phyloP scores from a whole-genome alignment of 495 filamentous ascomycete species.

The Lichenothelia convexa region DNA sequence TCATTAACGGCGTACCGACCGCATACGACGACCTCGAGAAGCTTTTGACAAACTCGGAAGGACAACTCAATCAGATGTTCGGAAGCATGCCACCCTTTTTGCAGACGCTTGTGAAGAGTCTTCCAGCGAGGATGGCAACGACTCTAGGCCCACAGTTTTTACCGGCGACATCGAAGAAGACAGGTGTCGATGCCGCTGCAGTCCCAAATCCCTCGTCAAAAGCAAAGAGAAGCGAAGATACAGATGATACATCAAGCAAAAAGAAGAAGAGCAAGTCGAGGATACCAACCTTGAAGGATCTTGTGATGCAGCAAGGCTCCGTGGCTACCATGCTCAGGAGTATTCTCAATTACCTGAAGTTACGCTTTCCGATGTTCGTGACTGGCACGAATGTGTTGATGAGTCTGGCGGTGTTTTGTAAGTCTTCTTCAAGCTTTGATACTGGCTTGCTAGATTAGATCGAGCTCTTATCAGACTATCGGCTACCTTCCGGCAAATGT shows the following conservation, averaged over 20 bases:
- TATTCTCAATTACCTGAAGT: slow-evolving; percentile 68
- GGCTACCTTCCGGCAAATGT: too few species aligned
- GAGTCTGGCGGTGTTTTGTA: slow-evolving; percentile 69
- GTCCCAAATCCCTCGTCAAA: slow-evolving; percentile 7
- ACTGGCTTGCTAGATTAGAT: too few species aligned
- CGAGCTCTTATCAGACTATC: too few species aligned
- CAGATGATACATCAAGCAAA: slow-evolving; percentile 29
- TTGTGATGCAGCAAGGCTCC: slow-evolving; percentile 74
- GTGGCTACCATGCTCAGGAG: slow-evolving; percentile 64
- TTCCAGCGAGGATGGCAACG: slow-evolving; percentile 64
- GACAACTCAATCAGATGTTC: slow-evolving; percentile 56
- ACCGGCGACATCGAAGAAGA: slow-evolving; percentile 52
- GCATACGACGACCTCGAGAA: slow-evolving; percentile 75
- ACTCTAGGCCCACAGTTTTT: slow-evolving; percentile 62
- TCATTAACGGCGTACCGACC: slow-evolving; percentile 80
- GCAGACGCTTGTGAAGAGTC: slow-evolving; percentile 70
- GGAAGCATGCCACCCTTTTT: slow-evolving; percentile 58
- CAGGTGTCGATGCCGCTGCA: slow-evolving; percentile 36
- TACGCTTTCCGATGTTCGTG: slow-evolving; percentile 69
- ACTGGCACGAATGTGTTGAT: slow-evolving; percentile 69
- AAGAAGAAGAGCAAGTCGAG: slow-evolving; percentile 19
- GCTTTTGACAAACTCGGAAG: slow-evolving; percentile 65
- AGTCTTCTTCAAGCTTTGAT: slow-evolving; percentile 23
- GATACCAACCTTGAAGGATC: slow-evolving; percentile 48
- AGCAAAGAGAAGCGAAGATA: slow-evolving; percentile 18